Evolutionary conservation across 257 asterid genomes (phyloP), one percentile per base, ranked within the genome.

Genomic region (Solanum arcanum): DNA sequence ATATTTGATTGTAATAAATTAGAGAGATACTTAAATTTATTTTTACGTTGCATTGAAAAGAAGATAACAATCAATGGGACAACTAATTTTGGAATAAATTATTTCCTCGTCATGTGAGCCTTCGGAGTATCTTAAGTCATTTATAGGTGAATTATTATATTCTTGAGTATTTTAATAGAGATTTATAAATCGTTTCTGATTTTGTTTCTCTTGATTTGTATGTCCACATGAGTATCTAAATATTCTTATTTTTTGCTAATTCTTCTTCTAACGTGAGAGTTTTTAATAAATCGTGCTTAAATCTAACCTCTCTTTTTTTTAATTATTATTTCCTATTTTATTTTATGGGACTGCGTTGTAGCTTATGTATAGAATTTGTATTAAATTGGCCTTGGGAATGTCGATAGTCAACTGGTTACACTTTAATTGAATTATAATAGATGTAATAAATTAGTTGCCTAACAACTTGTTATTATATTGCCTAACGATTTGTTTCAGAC

Each of bases 161-260:
- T 39, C 31, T 21, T 0, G 10, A 23, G 3, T 75, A n/a, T n/a
- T 62, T 62, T 0, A n/a, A 0, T 11, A 62, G 70, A n/a, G 0
- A 62, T 5, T 59, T 21, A 11, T 21, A 33, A 33, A 4, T 21
- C 12, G 5, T 59, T 59, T 59, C 27, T 59, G 0, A 21, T 21
- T 9, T 21, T 9, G 6, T 21, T 59, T 21, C 68, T 59, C 68
- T 59, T 1, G 12, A 9, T 56, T 56, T 3, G 3, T 62, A 62
- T 23, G 6, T 60, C 1, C 25, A 60, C 29, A 62, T 1, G 5
- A 5, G 2, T 0, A 62, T 62, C 14, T 62, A 62, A 62, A 4
- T 62, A 62, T 62, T 23, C 4, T 1, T 62, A 60, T 60, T 62
- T 23, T 60, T 39, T 39, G 42, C 42, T 39, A 39, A 39, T 60